These are phyloP conservation scores for Tardiomyces blankii DNA, from an alignment of 1,139 yeast species.

Conservation along the genomic window DNA sequence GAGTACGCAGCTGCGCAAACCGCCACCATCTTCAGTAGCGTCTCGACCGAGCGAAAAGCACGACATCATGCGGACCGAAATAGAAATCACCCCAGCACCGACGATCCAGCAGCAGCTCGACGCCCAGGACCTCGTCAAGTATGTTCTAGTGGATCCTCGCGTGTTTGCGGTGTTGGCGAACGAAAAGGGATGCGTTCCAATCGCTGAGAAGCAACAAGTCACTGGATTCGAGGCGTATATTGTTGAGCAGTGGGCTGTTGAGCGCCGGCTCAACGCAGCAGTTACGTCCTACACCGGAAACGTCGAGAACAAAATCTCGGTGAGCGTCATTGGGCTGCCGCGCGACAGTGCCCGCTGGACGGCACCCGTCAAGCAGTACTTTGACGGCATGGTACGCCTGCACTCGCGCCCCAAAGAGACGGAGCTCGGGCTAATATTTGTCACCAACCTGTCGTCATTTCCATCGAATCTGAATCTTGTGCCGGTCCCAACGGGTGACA, in stretches of 20 bases:
- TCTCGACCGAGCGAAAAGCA: too few species aligned
- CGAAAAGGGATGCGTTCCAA: neutral
- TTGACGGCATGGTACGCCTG: conserved; percentile 52
- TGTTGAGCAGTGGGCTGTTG: conserved; percentile 89
- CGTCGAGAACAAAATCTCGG: conserved; percentile 47
- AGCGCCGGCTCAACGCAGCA: conserved; percentile 52
- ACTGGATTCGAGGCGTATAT: conserved; percentile 77
- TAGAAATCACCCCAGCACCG: too few species aligned
- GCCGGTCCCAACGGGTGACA: conserved; percentile 56
- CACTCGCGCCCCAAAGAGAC: conserved; percentile 48
- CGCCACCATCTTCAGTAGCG: too few species aligned
- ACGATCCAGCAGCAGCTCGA: neutral
- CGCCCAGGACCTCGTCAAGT: neutral
- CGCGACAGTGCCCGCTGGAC: conserved; percentile 49
- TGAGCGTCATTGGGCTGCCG: conserved; percentile 50
- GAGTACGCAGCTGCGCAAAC: too few species aligned
- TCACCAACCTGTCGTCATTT: conserved; percentile 69
- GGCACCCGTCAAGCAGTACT: conserved; percentile 33
- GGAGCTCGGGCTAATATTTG: conserved; percentile 50
- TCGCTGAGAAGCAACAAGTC: conserved; percentile 5
- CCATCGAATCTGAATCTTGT: conserved; percentile 67
- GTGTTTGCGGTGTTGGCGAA: neutral
- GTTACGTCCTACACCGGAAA: conserved; percentile 84
- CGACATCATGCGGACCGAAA: too few species aligned
- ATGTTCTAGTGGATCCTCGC: neutral